phyloP scores from a whole-genome alignment of 2,329 filamentous ascomycete species.

The Nigrospora osmanthi region DNA sequence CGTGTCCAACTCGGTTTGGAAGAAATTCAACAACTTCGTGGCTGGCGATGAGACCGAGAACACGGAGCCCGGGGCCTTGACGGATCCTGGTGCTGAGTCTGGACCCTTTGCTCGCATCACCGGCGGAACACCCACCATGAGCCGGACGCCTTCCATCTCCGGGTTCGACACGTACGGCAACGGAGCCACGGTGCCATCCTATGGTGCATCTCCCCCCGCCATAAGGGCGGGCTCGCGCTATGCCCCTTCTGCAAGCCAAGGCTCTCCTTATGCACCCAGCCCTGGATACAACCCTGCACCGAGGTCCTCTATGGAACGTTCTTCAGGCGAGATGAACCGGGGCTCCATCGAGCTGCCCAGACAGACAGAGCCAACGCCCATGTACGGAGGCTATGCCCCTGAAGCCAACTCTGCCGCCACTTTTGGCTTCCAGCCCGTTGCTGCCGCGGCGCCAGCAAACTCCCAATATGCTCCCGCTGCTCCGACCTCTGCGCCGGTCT shows the following conservation, averaged over 20 bases:
- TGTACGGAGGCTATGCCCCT: constrained; percentile 25
- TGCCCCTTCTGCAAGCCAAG: constrained; percentile 28
- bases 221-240: constrained; percentile 44
- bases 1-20: constrained; percentile 84
- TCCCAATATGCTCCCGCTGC: constrained; percentile 14
- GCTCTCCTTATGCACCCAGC: constrained; percentile 28
- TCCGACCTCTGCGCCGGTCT: constrained; percentile 6
- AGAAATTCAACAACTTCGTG: constrained; percentile 93
- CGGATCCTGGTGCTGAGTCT: constrained; percentile 49
- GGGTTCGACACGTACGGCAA: constrained; percentile 68
- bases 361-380: constrained; percentile 28
- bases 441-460: constrained; percentile 8
- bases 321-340: constrained; percentile 33
- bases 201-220: constrained; percentile 12
- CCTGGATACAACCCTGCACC: constrained; percentile 20
- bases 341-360: constrained; percentile 32
- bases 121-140: constrained; percentile 67
- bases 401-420: constrained; percentile 17
- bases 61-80: constrained; percentile 46
- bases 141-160: constrained; percentile 61
- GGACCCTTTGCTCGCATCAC: constrained; percentile 80
- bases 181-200: constrained; percentile 13
- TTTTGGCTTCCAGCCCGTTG: constrained; percentile 20
- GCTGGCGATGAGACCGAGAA: constrained; percentile 77
- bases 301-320: constrained; percentile 35